A percentile compares a stretch with the other conserved stretches of the same genome.
These are phyloP conservation scores for Nemophila menziesii DNA, from an alignment of 257 asterid species.

Conservation along the genomic window DNA sequence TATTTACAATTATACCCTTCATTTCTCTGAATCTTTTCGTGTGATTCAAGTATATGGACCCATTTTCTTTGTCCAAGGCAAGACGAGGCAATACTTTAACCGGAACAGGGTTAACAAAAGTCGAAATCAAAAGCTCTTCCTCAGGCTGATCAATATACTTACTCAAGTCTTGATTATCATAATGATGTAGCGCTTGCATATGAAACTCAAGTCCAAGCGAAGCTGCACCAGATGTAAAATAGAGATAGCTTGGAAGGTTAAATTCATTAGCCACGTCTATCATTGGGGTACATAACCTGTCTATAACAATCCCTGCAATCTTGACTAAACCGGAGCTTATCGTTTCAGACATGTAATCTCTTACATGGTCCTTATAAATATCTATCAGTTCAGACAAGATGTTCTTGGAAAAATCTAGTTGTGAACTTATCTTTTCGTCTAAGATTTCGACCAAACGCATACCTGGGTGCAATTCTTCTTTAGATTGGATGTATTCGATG, in stretches of 20 bases:
- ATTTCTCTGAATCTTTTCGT: slow-evolving; percentile 12
- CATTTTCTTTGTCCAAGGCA: neutral
- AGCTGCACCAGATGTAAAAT: slow-evolving; percentile 36
- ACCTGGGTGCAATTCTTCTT: neutral
- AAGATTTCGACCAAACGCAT: slow-evolving; percentile 4
- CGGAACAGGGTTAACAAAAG: too few species aligned
- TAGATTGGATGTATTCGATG: slow-evolving; percentile 6
- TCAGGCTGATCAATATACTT: slow-evolving; percentile 16
- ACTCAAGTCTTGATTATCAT: slow-evolving; percentile 7
- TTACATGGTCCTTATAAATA: slow-evolving; percentile 9
- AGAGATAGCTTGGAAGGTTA: slow-evolving; percentile 29
- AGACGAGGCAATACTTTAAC: slow-evolving; percentile 9
- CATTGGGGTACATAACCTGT: slow-evolving; percentile 41
- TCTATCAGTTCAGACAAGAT: slow-evolving; percentile 12
- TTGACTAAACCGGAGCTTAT: slow-evolving; percentile 9
- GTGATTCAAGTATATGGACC: neutral
- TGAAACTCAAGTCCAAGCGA: slow-evolving; percentile 5
- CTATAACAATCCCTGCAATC: slow-evolving; percentile 3
- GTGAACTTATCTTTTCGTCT: neutral
- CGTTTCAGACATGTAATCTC: neutral
- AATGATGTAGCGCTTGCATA: slow-evolving; percentile 14
- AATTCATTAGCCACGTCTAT: slow-evolving; percentile 39
- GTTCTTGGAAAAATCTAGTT: neutral
- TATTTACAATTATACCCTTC: slow-evolving; percentile 18
- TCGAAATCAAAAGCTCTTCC: slow-evolving; percentile 10